These are phyloP conservation scores for Penicillium soppii DNA, from an alignment of 495 filamentous ascomycete genomes.

Conservation along the genomic window DNA sequence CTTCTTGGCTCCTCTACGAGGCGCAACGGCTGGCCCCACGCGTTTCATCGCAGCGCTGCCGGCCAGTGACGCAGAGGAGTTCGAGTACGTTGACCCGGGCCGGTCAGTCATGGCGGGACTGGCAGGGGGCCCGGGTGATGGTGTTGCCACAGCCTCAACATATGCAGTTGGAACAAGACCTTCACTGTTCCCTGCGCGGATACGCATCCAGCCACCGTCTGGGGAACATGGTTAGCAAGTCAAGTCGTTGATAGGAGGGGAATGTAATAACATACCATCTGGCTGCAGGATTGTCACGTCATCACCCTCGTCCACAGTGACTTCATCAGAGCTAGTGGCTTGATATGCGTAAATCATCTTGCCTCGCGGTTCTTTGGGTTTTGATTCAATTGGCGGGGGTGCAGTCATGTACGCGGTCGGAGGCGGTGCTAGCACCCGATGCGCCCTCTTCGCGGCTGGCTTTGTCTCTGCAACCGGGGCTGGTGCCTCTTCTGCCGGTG, in stretches of 20 bases:
- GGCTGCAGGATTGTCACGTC: slow-evolving; percentile 78
- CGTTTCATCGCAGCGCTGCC: slow-evolving; percentile 65
- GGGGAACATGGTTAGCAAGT: slow-evolving; percentile 7
- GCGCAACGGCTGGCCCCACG: slow-evolving; percentile 90
- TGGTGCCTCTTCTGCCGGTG: slow-evolving; percentile 33
- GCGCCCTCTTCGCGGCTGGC: slow-evolving; percentile 48
- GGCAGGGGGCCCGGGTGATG: slow-evolving; percentile 38
- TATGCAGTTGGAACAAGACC: slow-evolving; percentile 89
- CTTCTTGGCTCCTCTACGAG: slow-evolving; percentile 89
- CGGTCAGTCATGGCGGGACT: slow-evolving; percentile 44
- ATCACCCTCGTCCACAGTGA: slow-evolving; percentile 73
- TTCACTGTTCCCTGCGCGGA: slow-evolving; percentile 64
- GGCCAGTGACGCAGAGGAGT: slow-evolving; percentile 70
- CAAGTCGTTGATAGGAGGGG: slow-evolving; percentile 1
- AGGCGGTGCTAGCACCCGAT: slow-evolving; percentile 81
- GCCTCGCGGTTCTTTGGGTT: slow-evolving; percentile 62
- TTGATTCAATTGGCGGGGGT: slow-evolving; percentile 46
- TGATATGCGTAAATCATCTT: slow-evolving; percentile 91
- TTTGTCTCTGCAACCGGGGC: slow-evolving; percentile 35
- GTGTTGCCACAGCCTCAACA: slow-evolving; percentile 56
- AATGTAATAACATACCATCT: slow-evolving; percentile 83
- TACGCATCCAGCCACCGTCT: slow-evolving; percentile 93
- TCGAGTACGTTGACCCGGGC: slow-evolving; percentile 71
- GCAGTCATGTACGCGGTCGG: slow-evolving; percentile 74
- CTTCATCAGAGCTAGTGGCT: slow-evolving; percentile 73